These are phyloP conservation scores for Clavariopsis aquatica DNA, from an alignment of 495 filamentous ascomycete genomes.

Conservation along the genomic window DNA sequence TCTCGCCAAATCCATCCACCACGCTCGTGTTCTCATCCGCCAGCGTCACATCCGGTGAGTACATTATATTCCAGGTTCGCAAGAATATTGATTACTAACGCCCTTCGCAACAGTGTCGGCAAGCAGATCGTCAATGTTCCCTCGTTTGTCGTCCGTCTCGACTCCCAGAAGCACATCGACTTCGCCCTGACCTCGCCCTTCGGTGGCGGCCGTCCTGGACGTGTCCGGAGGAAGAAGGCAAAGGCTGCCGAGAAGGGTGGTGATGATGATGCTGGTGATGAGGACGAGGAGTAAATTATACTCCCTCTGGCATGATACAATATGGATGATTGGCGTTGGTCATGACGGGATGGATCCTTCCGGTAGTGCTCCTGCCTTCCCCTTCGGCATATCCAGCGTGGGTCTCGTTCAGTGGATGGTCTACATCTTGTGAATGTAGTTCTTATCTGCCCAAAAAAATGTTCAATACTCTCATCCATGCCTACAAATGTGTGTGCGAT, in stretches of 20 bases:
- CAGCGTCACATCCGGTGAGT: slow-evolving; percentile 92
- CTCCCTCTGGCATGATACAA: slow-evolving; percentile 1
- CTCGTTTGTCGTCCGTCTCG: slow-evolving; percentile 97
- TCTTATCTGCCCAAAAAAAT: slow-evolving; percentile 9
- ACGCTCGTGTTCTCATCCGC: slow-evolving; percentile 98
- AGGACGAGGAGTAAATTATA: slow-evolving; percentile 79
- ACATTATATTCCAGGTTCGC: not conserved
- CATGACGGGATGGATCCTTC: slow-evolving; percentile 20
- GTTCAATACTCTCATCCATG: not conserved
- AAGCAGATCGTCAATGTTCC: slow-evolving; percentile 99
- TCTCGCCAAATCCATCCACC: slow-evolving; percentile 99
- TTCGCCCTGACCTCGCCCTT: slow-evolving; percentile 96
- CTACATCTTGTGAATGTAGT: slow-evolving; percentile 11
- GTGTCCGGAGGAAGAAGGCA: slow-evolving; percentile 98
- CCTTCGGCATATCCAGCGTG: slow-evolving; percentile 11
- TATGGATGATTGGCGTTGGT: slow-evolving; percentile 25
- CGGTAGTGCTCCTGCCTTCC: slow-evolving; percentile 7
- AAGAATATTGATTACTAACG: slow-evolving; percentile 8
- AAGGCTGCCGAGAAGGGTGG: slow-evolving; percentile 90
- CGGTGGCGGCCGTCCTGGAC: slow-evolving; percentile 93
- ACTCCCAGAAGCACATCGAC: slow-evolving; percentile 99
- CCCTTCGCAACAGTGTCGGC: slow-evolving; percentile 64
- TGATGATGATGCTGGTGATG: slow-evolving; percentile 77
- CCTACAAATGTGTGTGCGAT: not conserved
- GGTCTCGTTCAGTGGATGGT: slow-evolving; percentile 15